Evolutionary conservation across 108 stramenopile species (phyloP), one percentile per base, ranked within the genome.

Genomic region (Cylindrotheca closterium): DNA sequence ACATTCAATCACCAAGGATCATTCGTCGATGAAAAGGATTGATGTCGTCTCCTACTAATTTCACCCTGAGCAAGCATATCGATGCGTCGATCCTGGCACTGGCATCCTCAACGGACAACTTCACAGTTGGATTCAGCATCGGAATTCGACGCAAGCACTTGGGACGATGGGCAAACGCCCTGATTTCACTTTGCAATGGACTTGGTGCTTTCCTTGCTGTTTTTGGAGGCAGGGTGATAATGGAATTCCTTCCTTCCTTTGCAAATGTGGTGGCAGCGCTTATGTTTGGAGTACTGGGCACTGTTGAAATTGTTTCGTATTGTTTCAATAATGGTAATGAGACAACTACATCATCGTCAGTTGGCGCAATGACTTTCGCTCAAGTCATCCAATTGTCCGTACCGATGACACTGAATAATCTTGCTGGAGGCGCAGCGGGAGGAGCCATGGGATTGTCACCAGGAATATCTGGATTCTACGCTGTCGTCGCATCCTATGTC

Each of bases 361-460:
- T 10, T 42, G 37, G 7, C 15, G 37, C 15, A 42, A 42, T 42
- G 37, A 42, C 31, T 23, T 47, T 63, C 1, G 19, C 34, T 10
- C 54, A 33, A 4, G 70, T 61, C 4, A 26, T 73, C 25, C 28
- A 48, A 5, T 26, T 79, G 17, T 73, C 81, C 5, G 30, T 79
- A 17, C 81, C 81, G 21, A 82, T 82, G 81, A 82, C 78, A 24
- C 62, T 82, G 30, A 82, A 82, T 51, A 82, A 82, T 64, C 51
- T 82, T 12, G 77, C 74, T 15, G 81, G 81, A 5, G 81, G 81
- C 15, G 74, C 79, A 12, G 77, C 81, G 28, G 78, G 79, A 18
- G 79, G 79, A 48, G 74, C 61, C 23, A 46, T 47, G 12, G 79
- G 79, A 12, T 28, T 76, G 34, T 56, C 69, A 12, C 73, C 73